These are phyloP conservation scores for Kwoniella botswanensis DNA, from an alignment of 768 basidiomycete genomes.

Conservation along the genomic window DNA sequence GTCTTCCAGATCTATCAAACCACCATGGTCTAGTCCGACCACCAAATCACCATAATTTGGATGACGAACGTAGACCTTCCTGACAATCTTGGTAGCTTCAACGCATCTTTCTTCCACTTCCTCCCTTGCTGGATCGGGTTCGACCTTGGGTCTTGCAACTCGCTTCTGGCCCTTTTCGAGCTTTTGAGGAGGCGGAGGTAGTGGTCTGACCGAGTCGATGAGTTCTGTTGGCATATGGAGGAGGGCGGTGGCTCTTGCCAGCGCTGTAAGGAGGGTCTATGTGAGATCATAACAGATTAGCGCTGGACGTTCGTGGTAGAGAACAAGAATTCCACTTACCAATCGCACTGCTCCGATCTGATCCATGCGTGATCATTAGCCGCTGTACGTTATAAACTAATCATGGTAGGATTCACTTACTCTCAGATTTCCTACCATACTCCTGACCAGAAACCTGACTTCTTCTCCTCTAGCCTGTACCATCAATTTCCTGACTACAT, in stretches of 20 bases:
- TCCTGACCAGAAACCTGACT: conserved; percentile 73
- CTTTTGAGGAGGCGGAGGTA: conserved; percentile 44
- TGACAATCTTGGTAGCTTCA: conserved; percentile 69
- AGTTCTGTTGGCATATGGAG: conserved; percentile 35
- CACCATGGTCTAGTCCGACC: conserved; percentile 64
- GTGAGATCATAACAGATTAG: background rate
- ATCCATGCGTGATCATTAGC: conserved; percentile 55
- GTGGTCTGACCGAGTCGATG: conserved; percentile 44
- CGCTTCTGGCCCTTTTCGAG: conserved; percentile 53
- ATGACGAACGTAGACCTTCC: conserved; percentile 66
- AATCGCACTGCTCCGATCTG: conserved; percentile 82
- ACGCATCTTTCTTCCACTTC: conserved; percentile 61
- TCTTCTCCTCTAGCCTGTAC: conserved; percentile 86
- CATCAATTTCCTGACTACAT: conserved; percentile 78
- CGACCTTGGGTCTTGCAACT: conserved; percentile 54
- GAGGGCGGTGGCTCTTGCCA: conserved; percentile 78
- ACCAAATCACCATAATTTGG: conserved; percentile 63
- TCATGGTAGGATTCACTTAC: conserved; percentile 61
- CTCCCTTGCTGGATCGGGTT: conserved; percentile 52
- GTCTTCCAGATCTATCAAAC: conserved; percentile 67
- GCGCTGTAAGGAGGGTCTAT: conserved; percentile 72
- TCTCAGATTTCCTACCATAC: conserved; percentile 50
- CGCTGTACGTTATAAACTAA: conserved; percentile 67
- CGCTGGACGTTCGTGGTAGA: background rate
- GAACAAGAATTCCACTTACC: conserved; percentile 27